Percentiles rank a stretch among this genome's conserved stretches.
Conservation (phyloP, 2,329 filamentous ascomycete species). For the Cercospora sesami region DNA sequence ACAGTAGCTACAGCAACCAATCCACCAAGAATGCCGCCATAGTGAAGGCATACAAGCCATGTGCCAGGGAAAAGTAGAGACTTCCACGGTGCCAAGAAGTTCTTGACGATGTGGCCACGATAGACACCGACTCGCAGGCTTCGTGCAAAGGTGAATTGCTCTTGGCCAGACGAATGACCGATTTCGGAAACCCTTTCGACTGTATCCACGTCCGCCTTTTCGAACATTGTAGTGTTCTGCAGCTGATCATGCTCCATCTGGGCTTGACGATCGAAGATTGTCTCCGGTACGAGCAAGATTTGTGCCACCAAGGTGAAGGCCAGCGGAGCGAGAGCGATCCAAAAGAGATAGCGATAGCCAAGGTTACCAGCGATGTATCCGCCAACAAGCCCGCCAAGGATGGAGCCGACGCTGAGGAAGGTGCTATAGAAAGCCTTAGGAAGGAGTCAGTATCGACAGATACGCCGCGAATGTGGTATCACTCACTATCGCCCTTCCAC, state of each 20-base stretch:
- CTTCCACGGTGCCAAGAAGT: constrained; percentile 43
- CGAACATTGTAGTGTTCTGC: constrained; percentile 23
- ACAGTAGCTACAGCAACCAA: constrained; percentile 41
- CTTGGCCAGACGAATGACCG: constrained; percentile 24
- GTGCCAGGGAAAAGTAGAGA: constrained; percentile 44
- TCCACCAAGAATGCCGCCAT: constrained; percentile 45
- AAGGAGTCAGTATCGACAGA: background rate
- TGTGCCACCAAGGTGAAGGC: constrained; percentile 38
- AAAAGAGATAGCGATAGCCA: constrained; percentile 45
- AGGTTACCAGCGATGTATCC: constrained; percentile 43
- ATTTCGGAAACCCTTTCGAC: constrained; percentile 27
- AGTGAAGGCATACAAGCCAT: constrained; percentile 46
- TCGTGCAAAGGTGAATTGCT: constrained; percentile 38
- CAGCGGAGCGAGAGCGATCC: constrained; percentile 43
- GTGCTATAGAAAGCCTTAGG: constrained; percentile 45
- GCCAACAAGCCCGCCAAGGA: constrained; percentile 43
- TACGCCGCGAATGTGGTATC: background rate
- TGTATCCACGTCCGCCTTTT: constrained; percentile 29
- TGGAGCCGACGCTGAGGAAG: constrained; percentile 42
- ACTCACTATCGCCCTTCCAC: constrained; percentile 43
- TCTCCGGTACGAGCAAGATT: constrained; percentile 45
- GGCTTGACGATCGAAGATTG: constrained; percentile 41
- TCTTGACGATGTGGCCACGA: constrained; percentile 37
- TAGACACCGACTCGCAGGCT: constrained; percentile 43
- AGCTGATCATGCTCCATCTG: constrained; percentile 24